Evolutionary conservation across 495 filamentous ascomycete species (phyloP).

Genomic region (Penicillium taxi): DNA sequence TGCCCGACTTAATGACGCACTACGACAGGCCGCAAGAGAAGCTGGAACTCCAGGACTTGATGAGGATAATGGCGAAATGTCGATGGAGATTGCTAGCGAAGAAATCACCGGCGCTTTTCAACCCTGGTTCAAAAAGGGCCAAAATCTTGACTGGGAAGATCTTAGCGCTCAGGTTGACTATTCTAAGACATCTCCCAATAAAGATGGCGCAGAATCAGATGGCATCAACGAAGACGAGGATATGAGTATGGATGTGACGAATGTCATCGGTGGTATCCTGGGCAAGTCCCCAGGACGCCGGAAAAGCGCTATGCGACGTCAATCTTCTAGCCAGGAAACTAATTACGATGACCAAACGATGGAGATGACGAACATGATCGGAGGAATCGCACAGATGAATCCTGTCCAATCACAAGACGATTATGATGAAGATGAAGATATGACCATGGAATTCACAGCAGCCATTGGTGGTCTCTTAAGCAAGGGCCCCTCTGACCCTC

Average conservation of each 20-base stretch:
- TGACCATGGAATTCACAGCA: conserved; percentile 78
- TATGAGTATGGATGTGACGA: conserved; percentile 80
- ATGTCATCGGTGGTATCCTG: conserved; percentile 73
- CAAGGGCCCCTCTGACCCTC: conserved; percentile 22
- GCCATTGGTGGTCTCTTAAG: conserved; percentile 59
- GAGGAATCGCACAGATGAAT: conserved; percentile 45
- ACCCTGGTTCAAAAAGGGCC: conserved; percentile 54
- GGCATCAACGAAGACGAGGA: conserved; percentile 48
- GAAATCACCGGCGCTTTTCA: conserved; percentile 70
- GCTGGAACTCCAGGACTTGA: conserved; percentile 60
- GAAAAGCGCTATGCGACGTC: conserved; percentile 29
- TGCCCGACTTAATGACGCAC: conserved; percentile 61
- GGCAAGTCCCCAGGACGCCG: conserved; percentile 32
- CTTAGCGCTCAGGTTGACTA: conserved; percentile 46
- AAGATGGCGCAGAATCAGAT: conserved; percentile 11
- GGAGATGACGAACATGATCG: conserved; percentile 70
- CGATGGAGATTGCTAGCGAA: conserved; percentile 70
- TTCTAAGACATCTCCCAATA: conserved; percentile 24
- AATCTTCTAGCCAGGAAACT: conserved; percentile 33
- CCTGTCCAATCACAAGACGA: conserved; percentile 31
- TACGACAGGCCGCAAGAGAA: conserved; percentile 65
- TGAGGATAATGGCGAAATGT: conserved; percentile 52
- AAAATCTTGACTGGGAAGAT: conserved; percentile 42
- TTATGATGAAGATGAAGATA: conserved; percentile 53
- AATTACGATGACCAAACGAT: conserved; percentile 58